phyloP scores from a whole-genome alignment of 2,329 filamentous ascomycete species.

The Talaromyces pinophilus region DNA sequence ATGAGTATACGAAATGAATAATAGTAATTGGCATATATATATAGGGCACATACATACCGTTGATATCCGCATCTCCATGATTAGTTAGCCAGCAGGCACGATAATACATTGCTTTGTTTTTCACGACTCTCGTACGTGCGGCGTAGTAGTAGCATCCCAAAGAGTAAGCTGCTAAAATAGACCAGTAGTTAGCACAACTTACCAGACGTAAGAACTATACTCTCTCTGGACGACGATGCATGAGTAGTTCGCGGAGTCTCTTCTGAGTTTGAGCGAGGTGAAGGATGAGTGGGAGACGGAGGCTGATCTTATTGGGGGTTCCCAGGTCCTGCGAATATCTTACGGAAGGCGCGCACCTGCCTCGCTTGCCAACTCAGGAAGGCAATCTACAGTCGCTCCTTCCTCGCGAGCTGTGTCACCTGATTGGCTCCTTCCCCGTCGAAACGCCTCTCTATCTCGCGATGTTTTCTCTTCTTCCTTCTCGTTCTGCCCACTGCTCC shows the following conservation, averaged over 20 bases:
- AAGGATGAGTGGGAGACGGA: neutral
- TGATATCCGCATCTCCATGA: neutral
- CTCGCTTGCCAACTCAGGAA: conserved; percentile 13
- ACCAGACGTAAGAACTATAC: neutral
- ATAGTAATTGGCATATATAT: neutral
- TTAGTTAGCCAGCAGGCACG: neutral
- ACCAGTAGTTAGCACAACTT: neutral
- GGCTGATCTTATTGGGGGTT: conserved; percentile 2
- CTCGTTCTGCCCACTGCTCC: neutral
- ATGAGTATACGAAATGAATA: neutral
- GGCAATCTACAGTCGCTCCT: conserved; percentile 16
- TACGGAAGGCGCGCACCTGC: neutral
- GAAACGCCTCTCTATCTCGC: neutral
- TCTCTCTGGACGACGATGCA: conserved; percentile 6
- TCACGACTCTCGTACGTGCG: neutral
- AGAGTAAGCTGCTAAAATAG: too few species aligned
- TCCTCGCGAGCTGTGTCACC: neutral
- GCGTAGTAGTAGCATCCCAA: neutral
- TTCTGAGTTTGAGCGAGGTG: neutral
- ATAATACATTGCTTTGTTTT: neutral
- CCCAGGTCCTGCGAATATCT: neutral
- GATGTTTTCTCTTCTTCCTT: neutral
- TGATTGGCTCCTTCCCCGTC: conserved; percentile 6
- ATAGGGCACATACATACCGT: conserved; percentile 1
- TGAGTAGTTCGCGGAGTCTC: neutral